These are phyloP conservation scores for Hyaloscypha bicolor DNA, from an alignment of 495 filamentous ascomycete genomes.

Conservation along the genomic window DNA sequence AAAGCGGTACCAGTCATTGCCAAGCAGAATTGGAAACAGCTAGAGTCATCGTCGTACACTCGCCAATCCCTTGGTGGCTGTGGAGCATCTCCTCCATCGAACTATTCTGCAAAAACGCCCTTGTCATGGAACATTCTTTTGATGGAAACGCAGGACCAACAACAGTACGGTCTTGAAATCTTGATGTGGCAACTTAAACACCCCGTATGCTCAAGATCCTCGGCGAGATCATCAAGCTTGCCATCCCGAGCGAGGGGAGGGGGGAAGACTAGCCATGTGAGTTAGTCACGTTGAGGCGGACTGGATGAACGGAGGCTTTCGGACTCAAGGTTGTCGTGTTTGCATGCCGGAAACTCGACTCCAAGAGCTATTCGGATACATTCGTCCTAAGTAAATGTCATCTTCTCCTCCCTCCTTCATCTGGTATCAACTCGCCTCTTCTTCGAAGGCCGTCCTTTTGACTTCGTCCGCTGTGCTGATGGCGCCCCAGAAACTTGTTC, in stretches of 20 bases:
- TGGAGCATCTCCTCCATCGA: not conserved
- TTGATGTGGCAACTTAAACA: not conserved
- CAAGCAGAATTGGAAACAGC: not conserved
- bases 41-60: not conserved
- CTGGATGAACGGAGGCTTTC: too few relatives aligned
- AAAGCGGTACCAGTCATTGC: not conserved
- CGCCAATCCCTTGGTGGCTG: not conserved
- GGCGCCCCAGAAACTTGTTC: not conserved
- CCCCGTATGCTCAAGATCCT: not conserved
- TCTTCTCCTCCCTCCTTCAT: not conserved
- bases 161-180: not conserved
- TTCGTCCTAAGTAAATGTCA: not conserved
- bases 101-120: not conserved
- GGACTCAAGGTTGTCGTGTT: not conserved
- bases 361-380: not conserved
- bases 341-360: not conserved
- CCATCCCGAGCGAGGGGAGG: not conserved
- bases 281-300: too few relatives aligned
- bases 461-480: not conserved
- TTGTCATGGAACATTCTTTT: not conserved
- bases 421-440: constrained; percentile 6
- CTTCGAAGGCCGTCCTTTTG: constrained; percentile 12
- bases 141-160: not conserved
- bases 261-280: not conserved
- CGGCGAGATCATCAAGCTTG: not conserved